phyloP scores from a whole-genome alignment of 495 filamentous ascomycete genomes.

The Monascus purpureus region DNA sequence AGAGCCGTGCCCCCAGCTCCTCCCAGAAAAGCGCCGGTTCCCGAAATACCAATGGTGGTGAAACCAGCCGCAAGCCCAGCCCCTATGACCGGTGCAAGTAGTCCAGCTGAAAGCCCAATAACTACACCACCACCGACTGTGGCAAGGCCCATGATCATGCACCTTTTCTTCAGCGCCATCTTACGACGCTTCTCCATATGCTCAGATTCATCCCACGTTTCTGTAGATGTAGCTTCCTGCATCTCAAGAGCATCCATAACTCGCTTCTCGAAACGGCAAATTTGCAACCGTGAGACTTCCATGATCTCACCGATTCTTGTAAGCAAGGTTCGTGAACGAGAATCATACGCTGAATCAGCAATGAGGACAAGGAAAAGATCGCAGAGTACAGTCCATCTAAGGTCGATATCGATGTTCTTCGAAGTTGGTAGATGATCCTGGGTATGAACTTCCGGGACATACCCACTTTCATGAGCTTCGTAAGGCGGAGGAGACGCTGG shows the following conservation, averaged over 20 bases:
- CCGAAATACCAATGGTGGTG: conserved; percentile 83
- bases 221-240: conserved; percentile 82
- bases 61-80: conserved; percentile 90
- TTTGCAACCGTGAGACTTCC: conserved; percentile 78
- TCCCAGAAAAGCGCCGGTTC: conserved; percentile 78
- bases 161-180: conserved; percentile 60
- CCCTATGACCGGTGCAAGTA: conserved; percentile 88
- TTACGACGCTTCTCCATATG: conserved; percentile 85
- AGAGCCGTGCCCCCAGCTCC: conserved; percentile 86
- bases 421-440: conserved; percentile 70
- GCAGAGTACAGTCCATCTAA: conserved; percentile 95
- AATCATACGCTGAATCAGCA: conserved; percentile 87
- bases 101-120: conserved; percentile 86
- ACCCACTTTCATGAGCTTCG: conserved; percentile 50
- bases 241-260: conserved; percentile 96
- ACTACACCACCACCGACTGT: conserved; percentile 93
- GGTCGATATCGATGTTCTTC: conserved; percentile 82
- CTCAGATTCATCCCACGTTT: conserved; percentile 94
- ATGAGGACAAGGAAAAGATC: conserved; percentile 92
- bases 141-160: conserved; percentile 92
- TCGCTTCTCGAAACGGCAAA: conserved; percentile 93
- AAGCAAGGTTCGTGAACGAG: conserved; percentile 72
- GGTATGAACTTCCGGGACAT: conserved; percentile 59
- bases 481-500: conserved; percentile 56
- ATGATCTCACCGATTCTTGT: conserved; percentile 71